Conservation (phyloP, 495 filamentous ascomycete genomes). For the Hypomontagnella submonticulosa region DNA sequence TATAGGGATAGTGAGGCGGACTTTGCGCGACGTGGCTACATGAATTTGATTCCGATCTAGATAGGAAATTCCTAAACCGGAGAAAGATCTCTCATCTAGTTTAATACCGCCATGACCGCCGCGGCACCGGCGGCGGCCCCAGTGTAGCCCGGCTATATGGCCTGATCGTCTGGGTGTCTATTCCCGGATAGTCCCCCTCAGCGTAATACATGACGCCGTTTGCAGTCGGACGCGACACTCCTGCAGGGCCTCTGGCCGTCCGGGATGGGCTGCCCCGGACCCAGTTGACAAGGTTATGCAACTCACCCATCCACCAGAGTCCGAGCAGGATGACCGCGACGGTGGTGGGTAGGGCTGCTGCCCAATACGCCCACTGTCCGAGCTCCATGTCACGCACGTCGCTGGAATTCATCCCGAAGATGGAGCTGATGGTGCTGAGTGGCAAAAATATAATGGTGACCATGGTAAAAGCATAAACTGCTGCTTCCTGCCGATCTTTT, state of each 20-base stretch:
- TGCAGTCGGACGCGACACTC: conserved; percentile 31
- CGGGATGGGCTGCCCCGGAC: conserved; percentile 26
- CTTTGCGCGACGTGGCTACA: conserved; percentile 37
- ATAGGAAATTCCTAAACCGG: conserved; percentile 28
- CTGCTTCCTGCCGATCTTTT: conserved; percentile 59
- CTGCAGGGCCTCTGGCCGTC: conserved; percentile 33
- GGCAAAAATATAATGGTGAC: conserved; percentile 74
- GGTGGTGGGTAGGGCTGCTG: conserved; percentile 57
- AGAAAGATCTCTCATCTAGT: conserved; percentile 3
- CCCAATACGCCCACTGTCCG: conserved; percentile 63
- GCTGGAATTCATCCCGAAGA: conserved; percentile 70
- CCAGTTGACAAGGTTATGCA: conserved; percentile 42
- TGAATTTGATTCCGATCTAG: conserved; percentile 35
- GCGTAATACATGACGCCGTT: conserved; percentile 43
- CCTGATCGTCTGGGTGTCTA: conserved; percentile 29
- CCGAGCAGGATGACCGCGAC: conserved; percentile 52
- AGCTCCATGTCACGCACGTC: conserved; percentile 62
- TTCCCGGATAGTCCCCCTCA: conserved; percentile 26
- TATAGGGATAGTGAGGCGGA: conserved; percentile 29
- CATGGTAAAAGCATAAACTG: conserved; percentile 69
- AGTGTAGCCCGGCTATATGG: conserved; percentile 36
- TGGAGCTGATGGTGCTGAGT: conserved; percentile 70
- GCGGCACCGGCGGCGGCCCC: conserved; percentile 41
- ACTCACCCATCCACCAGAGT: conserved; percentile 50
- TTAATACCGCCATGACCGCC: conserved; percentile 25